Conservation (phyloP, 192 early-diverging fungal species). For the Allomyces macrogynus region DNA sequence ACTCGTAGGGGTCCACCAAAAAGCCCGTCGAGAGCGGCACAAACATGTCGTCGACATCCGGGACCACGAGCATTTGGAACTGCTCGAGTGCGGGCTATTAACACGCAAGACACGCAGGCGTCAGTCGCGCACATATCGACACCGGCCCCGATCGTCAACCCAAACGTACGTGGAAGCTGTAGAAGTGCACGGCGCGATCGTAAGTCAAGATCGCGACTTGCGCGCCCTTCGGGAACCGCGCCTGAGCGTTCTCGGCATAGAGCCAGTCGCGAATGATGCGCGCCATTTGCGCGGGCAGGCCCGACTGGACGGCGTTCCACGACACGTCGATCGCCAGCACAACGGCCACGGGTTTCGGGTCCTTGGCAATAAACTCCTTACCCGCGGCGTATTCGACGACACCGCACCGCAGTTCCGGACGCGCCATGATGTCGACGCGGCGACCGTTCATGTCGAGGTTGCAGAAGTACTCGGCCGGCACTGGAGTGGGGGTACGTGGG, state of each 20-base stretch:
- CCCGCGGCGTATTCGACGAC: conserved; percentile 76
- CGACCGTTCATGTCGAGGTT: conserved; percentile 83
- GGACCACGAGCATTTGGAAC: conserved; percentile 84
- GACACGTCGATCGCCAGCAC: conserved; percentile 94
- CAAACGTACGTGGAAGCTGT: conserved; percentile 55
- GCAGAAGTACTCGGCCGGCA: conserved; percentile 76
- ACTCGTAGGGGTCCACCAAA: conserved; percentile 65
- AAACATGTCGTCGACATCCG: conserved; percentile 82
- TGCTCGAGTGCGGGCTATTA: conserved; percentile 53
- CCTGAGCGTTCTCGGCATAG: conserved; percentile 24
- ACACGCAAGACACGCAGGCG: conserved; percentile 1
- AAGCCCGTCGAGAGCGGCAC: conserved; percentile 82
- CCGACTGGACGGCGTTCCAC: conserved; percentile 63
- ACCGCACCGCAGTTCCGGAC: conserved; percentile 79
- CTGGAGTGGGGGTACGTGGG: conserved; percentile 9
- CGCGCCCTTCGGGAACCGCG: conserved; percentile 27
- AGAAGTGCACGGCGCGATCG: conserved; percentile 82
- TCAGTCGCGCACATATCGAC: no score
- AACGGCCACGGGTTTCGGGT: conserved; percentile 47
- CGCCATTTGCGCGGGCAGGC: conserved; percentile 49
- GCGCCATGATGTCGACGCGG: conserved; percentile 57
- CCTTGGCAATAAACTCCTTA: conserved; percentile 37
- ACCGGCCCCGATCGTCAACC: neutral
- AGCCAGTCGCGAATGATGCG: conserved; percentile 44
- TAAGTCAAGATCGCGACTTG: conserved; percentile 77